phyloP scores from a whole-genome alignment of 495 filamentous ascomycete genomes.

The Xylaria palmicola region DNA sequence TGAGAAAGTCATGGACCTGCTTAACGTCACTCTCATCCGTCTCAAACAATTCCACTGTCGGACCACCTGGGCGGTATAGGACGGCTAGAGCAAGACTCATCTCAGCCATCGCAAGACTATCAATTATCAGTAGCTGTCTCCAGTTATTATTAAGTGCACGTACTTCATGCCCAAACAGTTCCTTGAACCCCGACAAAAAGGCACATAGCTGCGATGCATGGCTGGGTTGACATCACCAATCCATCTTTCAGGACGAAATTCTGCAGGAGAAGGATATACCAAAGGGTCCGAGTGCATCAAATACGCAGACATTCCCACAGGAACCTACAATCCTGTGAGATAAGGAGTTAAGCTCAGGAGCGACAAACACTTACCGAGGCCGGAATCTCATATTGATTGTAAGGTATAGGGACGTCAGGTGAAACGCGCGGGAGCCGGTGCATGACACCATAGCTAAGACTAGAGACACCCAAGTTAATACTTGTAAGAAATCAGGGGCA shows the following conservation, averaged over 20 bases:
- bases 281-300: constrained; percentile 34
- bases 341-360: neutral
- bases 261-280: constrained; percentile 34
- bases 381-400: constrained; percentile 20
- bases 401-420: constrained; percentile 12
- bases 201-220: constrained; percentile 17
- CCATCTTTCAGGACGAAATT: constrained; percentile 45
- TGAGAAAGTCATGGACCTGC: constrained; percentile 29
- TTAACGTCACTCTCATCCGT: constrained; percentile 32
- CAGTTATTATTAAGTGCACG: too few relatives aligned
- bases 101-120: neutral
- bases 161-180: constrained; percentile 28
- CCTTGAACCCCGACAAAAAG: constrained; percentile 20
- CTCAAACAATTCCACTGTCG: constrained; percentile 31
- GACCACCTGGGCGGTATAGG: constrained; percentile 27
- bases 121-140: too few relatives aligned
- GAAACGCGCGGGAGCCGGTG: constrained; percentile 24
- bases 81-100: constrained; percentile 29
- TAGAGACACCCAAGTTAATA: too few relatives aligned
- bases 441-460: constrained; percentile 22
- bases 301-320: constrained; percentile 24
- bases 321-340: neutral
- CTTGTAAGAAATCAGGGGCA: too few relatives aligned
- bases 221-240: constrained; percentile 31
- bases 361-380: constrained; percentile 1